Evolutionary conservation across 768 basidiomycete species (phyloP).

Genomic region (Boletus speciosus): DNA sequence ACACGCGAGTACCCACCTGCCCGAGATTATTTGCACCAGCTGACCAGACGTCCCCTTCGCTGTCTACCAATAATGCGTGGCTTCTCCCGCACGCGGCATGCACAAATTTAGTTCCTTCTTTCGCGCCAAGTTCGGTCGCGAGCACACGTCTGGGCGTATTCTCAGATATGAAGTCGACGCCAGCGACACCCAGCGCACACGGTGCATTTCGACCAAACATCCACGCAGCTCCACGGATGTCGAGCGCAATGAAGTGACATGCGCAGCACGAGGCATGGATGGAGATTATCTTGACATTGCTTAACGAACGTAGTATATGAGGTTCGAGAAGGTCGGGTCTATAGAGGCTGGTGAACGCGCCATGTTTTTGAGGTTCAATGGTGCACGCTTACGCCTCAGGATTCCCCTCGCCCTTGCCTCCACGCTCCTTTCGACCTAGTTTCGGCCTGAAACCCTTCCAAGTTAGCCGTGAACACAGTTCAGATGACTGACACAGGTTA

Average conservation of each 20-base stretch:
- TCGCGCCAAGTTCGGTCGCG: constrained; percentile 59
- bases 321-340: constrained; percentile 85
- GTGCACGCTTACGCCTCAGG: constrained; percentile 31
- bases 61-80: constrained; percentile 81
- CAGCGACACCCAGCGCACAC: constrained; percentile 59
- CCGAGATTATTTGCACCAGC: constrained; percentile 79
- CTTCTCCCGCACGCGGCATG: constrained; percentile 80
- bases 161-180: constrained; percentile 62
- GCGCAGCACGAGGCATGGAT: constrained; percentile 73
- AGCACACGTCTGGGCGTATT: constrained; percentile 63
- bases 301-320: constrained; percentile 83
- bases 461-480: constrained; percentile 6
- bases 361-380: background rate
- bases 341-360: constrained; percentile 25
- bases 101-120: constrained; percentile 59
- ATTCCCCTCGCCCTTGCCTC: constrained; percentile 43
- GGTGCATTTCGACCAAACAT: constrained; percentile 84
- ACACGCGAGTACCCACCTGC: constrained; percentile 50
- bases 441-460: constrained; percentile 51
- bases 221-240: constrained; percentile 78
- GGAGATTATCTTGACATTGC: constrained; percentile 70
- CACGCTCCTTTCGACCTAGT: constrained; percentile 72
- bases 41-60: constrained; percentile 79
- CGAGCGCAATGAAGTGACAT: constrained; percentile 75
- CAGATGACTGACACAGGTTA: constrained; percentile 26